Conservation (phyloP, 805 yeast genomes). For the Ogataea populi-albae region DNA sequence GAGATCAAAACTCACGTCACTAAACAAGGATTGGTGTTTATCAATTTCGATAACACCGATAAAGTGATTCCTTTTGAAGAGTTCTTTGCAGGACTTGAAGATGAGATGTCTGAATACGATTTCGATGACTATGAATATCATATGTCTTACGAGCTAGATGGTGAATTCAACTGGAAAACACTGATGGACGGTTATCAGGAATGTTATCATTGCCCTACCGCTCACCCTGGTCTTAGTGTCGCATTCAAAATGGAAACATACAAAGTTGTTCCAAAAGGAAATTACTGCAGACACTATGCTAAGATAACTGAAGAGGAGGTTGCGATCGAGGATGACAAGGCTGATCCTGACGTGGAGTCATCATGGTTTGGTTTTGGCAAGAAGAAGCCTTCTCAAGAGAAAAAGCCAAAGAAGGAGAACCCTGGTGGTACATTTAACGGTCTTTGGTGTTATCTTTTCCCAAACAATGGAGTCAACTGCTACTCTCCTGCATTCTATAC, state of each 20-base stretch:
- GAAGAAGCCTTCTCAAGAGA: conserved; percentile 17
- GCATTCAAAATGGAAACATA: conserved; percentile 66
- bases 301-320: conserved; percentile 42
- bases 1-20: conserved; percentile 54
- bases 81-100: conserved; percentile 49
- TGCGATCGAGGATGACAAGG: conserved; percentile 28
- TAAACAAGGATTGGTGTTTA: conserved; percentile 53
- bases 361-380: conserved; percentile 50
- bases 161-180: conserved; percentile 65
- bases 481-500: conserved; percentile 68
- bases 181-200: conserved; percentile 68
- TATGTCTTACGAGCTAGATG: conserved; percentile 62
- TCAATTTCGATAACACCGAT: conserved; percentile 50
- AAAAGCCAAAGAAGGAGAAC: conserved; percentile 38
- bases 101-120: conserved; percentile 56
- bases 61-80: conserved; percentile 46
- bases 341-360: conserved; percentile 34
- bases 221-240: conserved; percentile 56
- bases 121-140: conserved; percentile 60
- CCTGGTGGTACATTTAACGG: conserved; percentile 63
- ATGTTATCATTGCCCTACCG: conserved; percentile 67
- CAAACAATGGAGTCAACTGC: conserved; percentile 60
- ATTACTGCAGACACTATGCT: conserved; percentile 62
- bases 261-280: conserved; percentile 56
- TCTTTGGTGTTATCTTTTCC: conserved; percentile 60